Evolutionary conservation across 2,329 filamentous ascomycete species (phyloP).

Genomic region (Clonostachys rosea): DNA sequence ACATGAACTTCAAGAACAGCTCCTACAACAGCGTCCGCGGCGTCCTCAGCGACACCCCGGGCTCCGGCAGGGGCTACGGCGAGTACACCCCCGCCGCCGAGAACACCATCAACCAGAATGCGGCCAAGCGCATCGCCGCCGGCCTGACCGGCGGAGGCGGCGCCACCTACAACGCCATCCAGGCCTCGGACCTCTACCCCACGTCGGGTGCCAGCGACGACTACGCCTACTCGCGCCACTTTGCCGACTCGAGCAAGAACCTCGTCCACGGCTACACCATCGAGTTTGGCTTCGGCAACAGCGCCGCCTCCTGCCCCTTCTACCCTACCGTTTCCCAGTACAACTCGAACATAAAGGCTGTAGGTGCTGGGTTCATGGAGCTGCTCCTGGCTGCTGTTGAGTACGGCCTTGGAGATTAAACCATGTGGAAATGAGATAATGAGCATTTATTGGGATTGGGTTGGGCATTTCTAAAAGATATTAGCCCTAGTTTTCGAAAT

Average conservation of each 20-base stretch:
- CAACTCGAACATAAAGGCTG: not conserved
- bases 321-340: not conserved
- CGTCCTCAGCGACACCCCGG: slow-evolving; percentile 22
- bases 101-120: slow-evolving; percentile 18
- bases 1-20: slow-evolving; percentile 47
- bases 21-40: slow-evolving; percentile 47
- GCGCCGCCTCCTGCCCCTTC: not conserved
- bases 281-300: not conserved
- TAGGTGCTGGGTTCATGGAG: not conserved
- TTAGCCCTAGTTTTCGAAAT: no score
- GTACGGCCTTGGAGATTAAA: not conserved
- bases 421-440: no score
- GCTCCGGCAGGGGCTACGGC: slow-evolving; percentile 26
- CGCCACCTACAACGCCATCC: slow-evolving; percentile 27
- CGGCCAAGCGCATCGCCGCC: slow-evolving; percentile 21
- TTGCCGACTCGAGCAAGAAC: not conserved
- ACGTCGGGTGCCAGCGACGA: slow-evolving; percentile 40
- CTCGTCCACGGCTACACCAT: not conserved
- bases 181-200: slow-evolving; percentile 36
- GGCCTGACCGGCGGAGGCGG: slow-evolving; percentile 32
- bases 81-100: slow-evolving; percentile 36
- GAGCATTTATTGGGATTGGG: no score
- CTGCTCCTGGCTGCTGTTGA: not conserved
- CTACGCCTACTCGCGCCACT: slow-evolving; percentile 21
- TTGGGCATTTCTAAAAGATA: no score